phyloP scores from a whole-genome alignment of 306 rosid genomes.

The Sicyos edulis region DNA sequence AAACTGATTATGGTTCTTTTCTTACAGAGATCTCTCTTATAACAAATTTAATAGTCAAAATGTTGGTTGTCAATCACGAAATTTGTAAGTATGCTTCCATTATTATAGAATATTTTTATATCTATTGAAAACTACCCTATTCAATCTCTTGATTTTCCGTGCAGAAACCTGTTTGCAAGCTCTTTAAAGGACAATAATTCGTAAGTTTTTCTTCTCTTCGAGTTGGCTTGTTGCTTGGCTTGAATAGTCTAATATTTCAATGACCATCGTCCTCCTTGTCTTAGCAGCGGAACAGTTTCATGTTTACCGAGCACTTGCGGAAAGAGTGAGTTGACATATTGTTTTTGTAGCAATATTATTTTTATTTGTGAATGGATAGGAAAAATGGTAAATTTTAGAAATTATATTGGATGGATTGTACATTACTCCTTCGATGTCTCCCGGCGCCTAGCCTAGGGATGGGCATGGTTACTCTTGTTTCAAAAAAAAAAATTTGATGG shows the following conservation, averaged over 20 bases:
- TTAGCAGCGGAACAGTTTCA: slow-evolving; percentile 36
- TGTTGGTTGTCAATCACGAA: slow-evolving; percentile 9
- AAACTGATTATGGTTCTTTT: not conserved
- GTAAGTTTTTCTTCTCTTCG: slow-evolving; percentile 36
- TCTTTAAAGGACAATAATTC: slow-evolving; percentile 32
- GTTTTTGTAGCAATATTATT: not conserved
- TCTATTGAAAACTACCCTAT: not conserved
- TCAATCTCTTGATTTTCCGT: slow-evolving; percentile 5
- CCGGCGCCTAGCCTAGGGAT: no score
- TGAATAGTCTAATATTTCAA: not conserved
- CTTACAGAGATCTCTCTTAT: slow-evolving; percentile 44
- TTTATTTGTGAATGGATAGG: not conserved
- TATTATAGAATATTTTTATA: slow-evolving; percentile 1
- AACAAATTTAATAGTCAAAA: slow-evolving; percentile 35
- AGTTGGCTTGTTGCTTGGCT: slow-evolving; percentile 11
- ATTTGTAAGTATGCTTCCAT: slow-evolving; percentile 9
- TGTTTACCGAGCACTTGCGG: slow-evolving; percentile 28
- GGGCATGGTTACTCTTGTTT: no score
- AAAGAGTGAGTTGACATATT: slow-evolving; percentile 10
- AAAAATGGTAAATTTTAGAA: not conserved
- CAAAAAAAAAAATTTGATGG: no score
- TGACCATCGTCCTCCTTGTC: not conserved
- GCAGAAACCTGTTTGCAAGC: slow-evolving; percentile 55
- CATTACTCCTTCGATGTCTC: no score
- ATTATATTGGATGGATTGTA: not conserved